A percentile compares a stretch with the other conserved stretches of the same genome.
phyloP scores from a whole-genome alignment of 2,329 filamentous ascomycete genomes.

The Coccinonectria pachysandricola region DNA sequence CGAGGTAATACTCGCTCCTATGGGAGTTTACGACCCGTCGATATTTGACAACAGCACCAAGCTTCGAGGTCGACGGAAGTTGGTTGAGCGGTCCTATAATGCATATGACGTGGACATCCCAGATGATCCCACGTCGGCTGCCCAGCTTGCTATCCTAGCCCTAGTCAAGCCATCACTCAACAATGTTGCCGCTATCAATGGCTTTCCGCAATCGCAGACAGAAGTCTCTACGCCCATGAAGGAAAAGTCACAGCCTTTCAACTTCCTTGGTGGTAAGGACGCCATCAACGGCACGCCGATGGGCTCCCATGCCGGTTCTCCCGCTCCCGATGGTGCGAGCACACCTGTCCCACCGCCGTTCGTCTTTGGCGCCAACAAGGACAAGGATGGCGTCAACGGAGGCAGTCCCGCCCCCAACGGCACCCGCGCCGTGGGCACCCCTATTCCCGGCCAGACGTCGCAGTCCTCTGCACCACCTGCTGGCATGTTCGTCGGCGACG shows the following conservation, averaged over 20 bases:
- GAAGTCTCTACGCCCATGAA: constrained; percentile 51
- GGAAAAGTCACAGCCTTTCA: constrained; percentile 56
- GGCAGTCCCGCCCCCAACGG: constrained; percentile 44
- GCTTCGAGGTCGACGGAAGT: constrained; percentile 64
- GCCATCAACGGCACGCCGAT: constrained; percentile 69
- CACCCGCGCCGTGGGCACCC: constrained; percentile 39
- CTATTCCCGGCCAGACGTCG: constrained; percentile 24
- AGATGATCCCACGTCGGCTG: constrained; percentile 79
- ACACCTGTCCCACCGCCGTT: constrained; percentile 53
- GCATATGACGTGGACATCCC: constrained; percentile 80
- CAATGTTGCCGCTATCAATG: constrained; percentile 30
- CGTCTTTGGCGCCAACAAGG: constrained; percentile 38
- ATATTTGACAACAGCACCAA: constrained; percentile 81
- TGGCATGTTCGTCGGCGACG: constrained; percentile 41
- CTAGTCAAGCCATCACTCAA: constrained; percentile 50
- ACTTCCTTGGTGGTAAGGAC: constrained; percentile 55
- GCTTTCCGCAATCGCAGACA: constrained; percentile 30
- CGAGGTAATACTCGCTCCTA: constrained; percentile 84
- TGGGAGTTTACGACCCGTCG: constrained; percentile 84
- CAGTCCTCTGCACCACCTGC: constrained; percentile 27
- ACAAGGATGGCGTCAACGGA: constrained; percentile 33
- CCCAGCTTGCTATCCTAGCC: constrained; percentile 60
- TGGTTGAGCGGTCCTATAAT: constrained; percentile 83
- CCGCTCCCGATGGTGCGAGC: constrained; percentile 64
- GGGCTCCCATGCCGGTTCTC: constrained; percentile 79